These are phyloP conservation scores for Diphasiastrum complanatum DNA, from an alignment of 83 land plant species.

Conservation along the genomic window DNA sequence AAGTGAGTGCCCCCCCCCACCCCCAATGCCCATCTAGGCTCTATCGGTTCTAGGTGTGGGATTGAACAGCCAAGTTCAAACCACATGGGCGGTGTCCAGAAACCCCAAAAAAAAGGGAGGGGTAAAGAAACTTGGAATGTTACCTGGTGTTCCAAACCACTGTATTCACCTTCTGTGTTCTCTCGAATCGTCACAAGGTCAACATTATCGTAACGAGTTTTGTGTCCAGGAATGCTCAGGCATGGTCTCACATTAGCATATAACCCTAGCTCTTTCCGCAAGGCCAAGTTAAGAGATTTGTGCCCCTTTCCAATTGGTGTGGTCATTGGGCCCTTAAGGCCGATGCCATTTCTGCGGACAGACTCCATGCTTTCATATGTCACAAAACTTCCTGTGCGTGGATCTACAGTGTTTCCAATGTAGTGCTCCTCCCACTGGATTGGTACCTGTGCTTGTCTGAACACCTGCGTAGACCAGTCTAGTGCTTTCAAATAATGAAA, in stretches of 20 bases:
- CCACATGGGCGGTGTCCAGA: background rate
- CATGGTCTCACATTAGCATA: constrained; percentile 98
- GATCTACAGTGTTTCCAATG: constrained; percentile 67
- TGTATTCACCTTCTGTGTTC: constrained; percentile 97
- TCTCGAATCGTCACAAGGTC: constrained; percentile 92
- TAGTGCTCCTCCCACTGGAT: constrained; percentile 91
- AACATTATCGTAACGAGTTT: constrained; percentile 84
- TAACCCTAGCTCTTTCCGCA: constrained; percentile 69
- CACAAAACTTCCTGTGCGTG: constrained; percentile 82
- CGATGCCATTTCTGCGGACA: constrained; percentile 68
- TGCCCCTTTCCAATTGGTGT: constrained; percentile 98
- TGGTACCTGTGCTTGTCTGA: constrained; percentile 51
- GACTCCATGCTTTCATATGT: constrained; percentile 97
- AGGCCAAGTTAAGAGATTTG: constrained; percentile 81
- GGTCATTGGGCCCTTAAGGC: constrained; percentile 97
- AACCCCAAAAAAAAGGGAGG: background rate
- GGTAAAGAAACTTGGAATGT: constrained; percentile 5
- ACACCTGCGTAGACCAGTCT: constrained; percentile 33
- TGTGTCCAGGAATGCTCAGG: constrained; percentile 89
- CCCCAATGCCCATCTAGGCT: too few relatives aligned
- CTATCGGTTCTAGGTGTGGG: too few relatives aligned
- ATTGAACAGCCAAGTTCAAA: background rate
- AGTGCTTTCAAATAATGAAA: background rate
- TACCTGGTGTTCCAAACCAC: constrained; percentile 99
- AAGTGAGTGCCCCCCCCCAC: too few relatives aligned